These are phyloP conservation scores for Cokeromyces recurvatus DNA, from an alignment of 371 early-diverging fungal species.

Conservation along the genomic window DNA sequence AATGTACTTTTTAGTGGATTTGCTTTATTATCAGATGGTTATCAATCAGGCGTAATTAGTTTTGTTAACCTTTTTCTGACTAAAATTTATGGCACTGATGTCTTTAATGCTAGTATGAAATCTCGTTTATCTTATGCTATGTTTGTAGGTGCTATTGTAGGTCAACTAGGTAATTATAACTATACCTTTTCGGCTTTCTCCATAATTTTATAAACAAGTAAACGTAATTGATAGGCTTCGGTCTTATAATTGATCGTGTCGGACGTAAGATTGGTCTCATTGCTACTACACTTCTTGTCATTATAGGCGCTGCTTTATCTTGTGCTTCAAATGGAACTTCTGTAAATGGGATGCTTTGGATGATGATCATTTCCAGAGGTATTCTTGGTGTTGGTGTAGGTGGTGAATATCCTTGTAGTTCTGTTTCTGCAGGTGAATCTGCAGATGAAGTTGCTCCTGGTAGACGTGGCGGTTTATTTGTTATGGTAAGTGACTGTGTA, in stretches of 20 bases:
- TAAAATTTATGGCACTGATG: constrained; percentile 28
- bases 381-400: constrained; percentile 52
- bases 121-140: constrained; percentile 39
- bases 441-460: constrained; percentile 53
- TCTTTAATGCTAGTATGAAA: constrained; percentile 15
- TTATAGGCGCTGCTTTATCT: constrained; percentile 46
- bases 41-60: constrained; percentile 41
- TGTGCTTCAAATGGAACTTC: constrained; percentile 35
- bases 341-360: constrained; percentile 50
- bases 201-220: no score
- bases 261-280: constrained; percentile 52
- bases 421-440: constrained; percentile 56
- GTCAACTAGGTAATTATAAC: constrained; percentile 32
- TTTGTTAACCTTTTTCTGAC: constrained; percentile 29
- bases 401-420: constrained; percentile 57
- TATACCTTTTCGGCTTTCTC: background rate
- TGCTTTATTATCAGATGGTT: constrained; percentile 39
- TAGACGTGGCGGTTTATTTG: constrained; percentile 50
- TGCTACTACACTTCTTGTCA: constrained; percentile 46
- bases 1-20: constrained; percentile 40
- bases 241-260: constrained; percentile 44
- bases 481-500: constrained; percentile 30
- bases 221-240: constrained; percentile 35
- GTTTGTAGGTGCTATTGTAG: constrained; percentile 45
- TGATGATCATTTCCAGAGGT: constrained; percentile 55